phyloP scores from a whole-genome alignment of 169 alveolate genomes.

The Neospora caninum region DNA sequence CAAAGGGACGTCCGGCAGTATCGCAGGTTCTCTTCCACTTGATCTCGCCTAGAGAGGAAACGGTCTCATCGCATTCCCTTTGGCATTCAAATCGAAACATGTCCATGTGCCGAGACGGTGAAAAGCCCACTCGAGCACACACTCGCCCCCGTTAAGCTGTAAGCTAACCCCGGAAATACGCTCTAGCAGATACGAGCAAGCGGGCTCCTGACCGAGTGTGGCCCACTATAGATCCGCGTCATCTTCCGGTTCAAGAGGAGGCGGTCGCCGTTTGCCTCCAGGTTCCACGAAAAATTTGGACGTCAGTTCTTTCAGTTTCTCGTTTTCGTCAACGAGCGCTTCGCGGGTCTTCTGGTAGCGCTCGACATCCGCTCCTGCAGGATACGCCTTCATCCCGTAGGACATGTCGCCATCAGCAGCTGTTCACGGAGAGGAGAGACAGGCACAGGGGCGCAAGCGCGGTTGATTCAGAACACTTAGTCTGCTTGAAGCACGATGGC shows the following conservation, averaged over 20 bases:
- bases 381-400: constrained; percentile 22
- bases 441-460: not conserved
- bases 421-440: not conserved
- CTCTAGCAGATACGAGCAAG: too few relatives aligned
- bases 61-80: too few relatives aligned
- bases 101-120: too few relatives aligned
- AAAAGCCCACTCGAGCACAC: too few relatives aligned
- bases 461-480: not conserved
- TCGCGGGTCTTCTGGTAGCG: not conserved
- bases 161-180: too few relatives aligned
- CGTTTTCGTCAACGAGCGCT: not conserved
- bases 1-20: too few relatives aligned
- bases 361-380: constrained; percentile 13
- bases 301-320: not conserved
- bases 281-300: constrained; percentile 15
- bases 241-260: not conserved
- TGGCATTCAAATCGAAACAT: too few relatives aligned
- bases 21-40: too few relatives aligned
- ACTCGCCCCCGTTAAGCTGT: too few relatives aligned
- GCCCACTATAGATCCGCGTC: not conserved
- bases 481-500: not conserved
- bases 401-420: not conserved
- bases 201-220: too few relatives aligned
- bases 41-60: too few relatives aligned
- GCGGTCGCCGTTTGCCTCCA: not conserved